Conservation (phyloP, 2,329 filamentous ascomycete species). For the Ophiostoma australiae region DNA sequence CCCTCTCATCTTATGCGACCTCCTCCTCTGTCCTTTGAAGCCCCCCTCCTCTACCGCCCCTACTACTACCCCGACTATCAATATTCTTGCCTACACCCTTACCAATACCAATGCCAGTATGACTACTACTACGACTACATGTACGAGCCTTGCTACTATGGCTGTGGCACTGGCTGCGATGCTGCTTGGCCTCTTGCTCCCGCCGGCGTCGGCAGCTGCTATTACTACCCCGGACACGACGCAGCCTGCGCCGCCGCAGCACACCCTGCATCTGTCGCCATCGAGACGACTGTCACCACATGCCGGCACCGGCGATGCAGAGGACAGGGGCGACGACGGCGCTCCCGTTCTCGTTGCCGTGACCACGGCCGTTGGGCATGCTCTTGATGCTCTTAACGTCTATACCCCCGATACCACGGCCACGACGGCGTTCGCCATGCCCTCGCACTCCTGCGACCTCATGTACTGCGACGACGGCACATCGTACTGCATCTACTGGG, state of each 20-base stretch:
- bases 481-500: conserved; percentile 29
- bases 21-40: conserved; percentile 20
- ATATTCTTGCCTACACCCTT: no score
- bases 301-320: background rate
- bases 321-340: background rate
- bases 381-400: background rate
- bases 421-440: background rate
- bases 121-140: background rate
- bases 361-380: conserved; percentile 7
- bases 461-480: conserved; percentile 26
- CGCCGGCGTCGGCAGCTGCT: background rate
- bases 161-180: background rate
- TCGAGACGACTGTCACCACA: background rate
- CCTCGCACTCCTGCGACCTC: conserved; percentile 24
- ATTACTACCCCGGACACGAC: background rate
- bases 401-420: background rate
- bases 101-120: no score
- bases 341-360: conserved; percentile 6
- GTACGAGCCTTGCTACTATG: background rate
- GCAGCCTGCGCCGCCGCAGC: background rate
- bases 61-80: background rate
- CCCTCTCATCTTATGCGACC: background rate
- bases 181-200: conserved; percentile 1
- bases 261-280: background rate
- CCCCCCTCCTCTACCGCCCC: conserved; percentile 9